These are phyloP conservation scores for Canavalia gladiata DNA, from an alignment of 306 rosid species.

Conservation along the genomic window DNA sequence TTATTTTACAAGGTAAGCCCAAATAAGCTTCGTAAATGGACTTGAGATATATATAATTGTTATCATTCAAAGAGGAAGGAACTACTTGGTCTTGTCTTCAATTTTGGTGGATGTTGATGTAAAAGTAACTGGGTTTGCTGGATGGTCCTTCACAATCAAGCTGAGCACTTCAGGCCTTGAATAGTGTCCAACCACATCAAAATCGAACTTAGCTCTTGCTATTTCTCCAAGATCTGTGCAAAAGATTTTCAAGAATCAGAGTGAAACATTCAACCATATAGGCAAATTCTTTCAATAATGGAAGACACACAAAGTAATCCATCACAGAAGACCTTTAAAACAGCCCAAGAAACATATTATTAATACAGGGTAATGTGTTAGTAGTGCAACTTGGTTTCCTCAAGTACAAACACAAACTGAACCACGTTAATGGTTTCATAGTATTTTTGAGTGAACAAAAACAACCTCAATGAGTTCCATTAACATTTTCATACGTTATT, in stretches of 20 bases:
- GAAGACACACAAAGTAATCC: not conserved
- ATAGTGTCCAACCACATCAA: constrained; percentile 95
- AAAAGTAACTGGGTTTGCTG: constrained; percentile 73
- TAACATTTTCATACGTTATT: too few relatives aligned
- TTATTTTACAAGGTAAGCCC: not conserved
- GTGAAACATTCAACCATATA: not conserved
- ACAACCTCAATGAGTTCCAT: not conserved
- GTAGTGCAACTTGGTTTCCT: not conserved
- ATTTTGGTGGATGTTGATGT: constrained; percentile 61
- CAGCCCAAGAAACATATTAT: not conserved
- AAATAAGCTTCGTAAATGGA: not conserved
- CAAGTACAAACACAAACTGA: not conserved
- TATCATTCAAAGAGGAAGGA: constrained; percentile 30
- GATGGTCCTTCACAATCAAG: constrained; percentile 83
- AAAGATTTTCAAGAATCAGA: constrained; percentile 36
- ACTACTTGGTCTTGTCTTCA: constrained; percentile 58
- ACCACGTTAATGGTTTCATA: not conserved
- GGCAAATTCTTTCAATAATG: not conserved
- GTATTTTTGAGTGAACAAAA: not conserved
- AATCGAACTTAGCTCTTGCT: constrained; percentile 81
- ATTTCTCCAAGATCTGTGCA: constrained; percentile 85
- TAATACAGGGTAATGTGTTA: constrained; percentile 11
- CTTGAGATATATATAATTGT: constrained; percentile 1
- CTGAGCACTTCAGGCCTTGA: constrained; percentile 90
- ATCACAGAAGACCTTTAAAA: constrained; percentile 25